Evolutionary conservation across 2,329 filamentous ascomycete species (phyloP).

Genomic region (Aspergillus sp.): DNA sequence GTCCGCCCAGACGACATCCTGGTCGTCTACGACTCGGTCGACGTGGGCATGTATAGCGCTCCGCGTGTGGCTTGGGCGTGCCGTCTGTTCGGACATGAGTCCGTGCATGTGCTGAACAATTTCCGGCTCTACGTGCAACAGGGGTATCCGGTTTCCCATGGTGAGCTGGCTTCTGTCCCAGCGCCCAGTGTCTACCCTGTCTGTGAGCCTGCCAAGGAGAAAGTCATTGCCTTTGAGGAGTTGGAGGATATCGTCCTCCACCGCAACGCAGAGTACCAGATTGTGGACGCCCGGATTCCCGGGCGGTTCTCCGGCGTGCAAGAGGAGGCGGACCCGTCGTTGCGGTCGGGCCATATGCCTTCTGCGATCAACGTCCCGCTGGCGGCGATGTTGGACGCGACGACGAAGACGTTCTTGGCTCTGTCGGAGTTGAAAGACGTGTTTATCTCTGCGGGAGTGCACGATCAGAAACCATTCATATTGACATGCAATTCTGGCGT

Average conservation of each 20-base stretch:
- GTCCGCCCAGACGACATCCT: conserved; percentile 23
- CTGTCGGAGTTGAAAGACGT: conserved; percentile 8
- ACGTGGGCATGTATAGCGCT: conserved; percentile 27
- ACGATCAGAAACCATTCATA: conserved; percentile 13
- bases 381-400: conserved; percentile 16
- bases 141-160: conserved; percentile 7
- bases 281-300: conserved; percentile 21
- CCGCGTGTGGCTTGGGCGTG: conserved; percentile 30
- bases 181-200: background rate
- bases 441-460: conserved; percentile 18
- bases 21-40: conserved; percentile 29
- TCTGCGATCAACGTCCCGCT: conserved; percentile 26
- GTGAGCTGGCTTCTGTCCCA: background rate
- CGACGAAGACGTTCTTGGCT: conserved; percentile 12
- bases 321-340: conserved; percentile 12
- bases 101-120: conserved; percentile 30
- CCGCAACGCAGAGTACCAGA: conserved; percentile 8
- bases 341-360: conserved; percentile 26
- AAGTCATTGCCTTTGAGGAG: conserved; percentile 18
- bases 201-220: background rate
- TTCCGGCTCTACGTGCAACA: conserved; percentile 23
- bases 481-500: conserved; percentile 32
- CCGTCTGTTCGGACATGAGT: conserved; percentile 24
- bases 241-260: conserved; percentile 4
- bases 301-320: conserved; percentile 20